Evolutionary conservation across 2,329 filamentous ascomycete species (phyloP), one percentile per base, ranked within the genome.

Genomic region (Sclerotinia spermophila): DNA sequence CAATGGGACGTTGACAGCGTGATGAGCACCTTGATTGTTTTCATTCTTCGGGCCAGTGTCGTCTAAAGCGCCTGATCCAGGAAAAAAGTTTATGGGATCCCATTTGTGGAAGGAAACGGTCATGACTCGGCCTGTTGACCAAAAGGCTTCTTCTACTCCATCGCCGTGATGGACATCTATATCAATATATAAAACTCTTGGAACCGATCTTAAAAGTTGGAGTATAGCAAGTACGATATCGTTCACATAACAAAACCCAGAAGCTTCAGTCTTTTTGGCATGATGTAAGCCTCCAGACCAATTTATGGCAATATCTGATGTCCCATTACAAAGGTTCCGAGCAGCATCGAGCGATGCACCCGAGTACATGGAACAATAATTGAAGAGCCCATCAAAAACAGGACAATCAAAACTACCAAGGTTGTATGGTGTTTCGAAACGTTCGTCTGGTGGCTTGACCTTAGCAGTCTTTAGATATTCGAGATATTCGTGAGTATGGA

Each of bases 201-300:
- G 89, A 76, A 94, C 89, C 78, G 90, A 87, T 42, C 92, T 90
- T 24, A 98, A 85, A 15, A 99, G 87, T 79, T 97, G 92, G 51
- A 98, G 86, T 76, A 97, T 96, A 48, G 92, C 93, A 61, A 99
- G 87, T 71, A 98, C 96, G 77, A 98, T 98, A 81, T 99, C 96
- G 81, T 99, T 99, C 82, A 98, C 94, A 82, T 99, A 99, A 83
- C 96, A 99, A 81, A 99, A 99, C 0, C 96, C 96, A 21, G 92
- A 95, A 0, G 96, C 95, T 81, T 97, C 94, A 68, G 91, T 89
- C 79, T 95, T 96, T 81, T 98, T 97, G 60, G 96, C 96, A 79
- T 99, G 96, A 81, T 99, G 96, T 42, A 99, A 86, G 17, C 96
- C 96, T 48, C 96, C 96, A 27, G 94, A 96, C 96, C 96, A 99